These are phyloP conservation scores for Aspergillus vadensis DNA, from an alignment of 2,329 filamentous ascomycete species.

Conservation along the genomic window DNA sequence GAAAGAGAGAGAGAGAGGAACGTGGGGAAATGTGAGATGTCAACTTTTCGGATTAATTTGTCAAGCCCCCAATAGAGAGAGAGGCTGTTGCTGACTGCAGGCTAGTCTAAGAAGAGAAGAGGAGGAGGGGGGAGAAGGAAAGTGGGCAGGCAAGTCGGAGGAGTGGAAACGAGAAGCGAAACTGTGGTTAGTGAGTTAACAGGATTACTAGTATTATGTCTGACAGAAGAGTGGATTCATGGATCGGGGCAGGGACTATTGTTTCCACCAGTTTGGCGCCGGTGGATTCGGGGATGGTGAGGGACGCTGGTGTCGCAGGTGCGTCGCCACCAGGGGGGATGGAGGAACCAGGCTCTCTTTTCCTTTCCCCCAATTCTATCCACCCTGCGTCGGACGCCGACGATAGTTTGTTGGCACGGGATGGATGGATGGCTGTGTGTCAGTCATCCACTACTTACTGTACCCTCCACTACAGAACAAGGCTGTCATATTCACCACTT, in stretches of 20 bases:
- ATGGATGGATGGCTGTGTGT: not conserved
- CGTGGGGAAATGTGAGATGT: constrained; percentile 19
- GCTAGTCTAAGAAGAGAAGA: not conserved
- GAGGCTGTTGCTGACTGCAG: not conserved
- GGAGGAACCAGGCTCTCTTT: not conserved
- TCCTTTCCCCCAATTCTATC: not conserved
- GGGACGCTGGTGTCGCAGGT: constrained; percentile 20
- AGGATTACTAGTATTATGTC: constrained; percentile 8
- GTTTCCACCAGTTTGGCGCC: constrained; percentile 24
- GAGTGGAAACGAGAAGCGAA: no score
- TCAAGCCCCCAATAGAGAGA: not conserved
- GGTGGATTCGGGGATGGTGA: constrained; percentile 18
- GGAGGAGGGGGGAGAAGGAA: constrained; percentile 1
- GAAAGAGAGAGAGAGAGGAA: not conserved
- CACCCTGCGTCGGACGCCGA: not conserved
- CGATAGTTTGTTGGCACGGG: not conserved
- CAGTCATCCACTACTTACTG: not conserved
- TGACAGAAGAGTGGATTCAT: constrained; percentile 18
- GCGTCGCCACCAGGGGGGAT: constrained; percentile 9
- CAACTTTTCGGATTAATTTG: constrained; percentile 13
- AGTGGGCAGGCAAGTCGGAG: not conserved
- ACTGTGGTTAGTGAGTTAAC: not conserved
- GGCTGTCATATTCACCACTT: no score
- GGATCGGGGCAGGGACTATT: constrained; percentile 20
- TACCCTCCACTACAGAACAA: not conserved